Base-by-base conservation (phyloP, 2,329 filamentous ascomycete genomes). In the Neospermospora avenae region DNA sequence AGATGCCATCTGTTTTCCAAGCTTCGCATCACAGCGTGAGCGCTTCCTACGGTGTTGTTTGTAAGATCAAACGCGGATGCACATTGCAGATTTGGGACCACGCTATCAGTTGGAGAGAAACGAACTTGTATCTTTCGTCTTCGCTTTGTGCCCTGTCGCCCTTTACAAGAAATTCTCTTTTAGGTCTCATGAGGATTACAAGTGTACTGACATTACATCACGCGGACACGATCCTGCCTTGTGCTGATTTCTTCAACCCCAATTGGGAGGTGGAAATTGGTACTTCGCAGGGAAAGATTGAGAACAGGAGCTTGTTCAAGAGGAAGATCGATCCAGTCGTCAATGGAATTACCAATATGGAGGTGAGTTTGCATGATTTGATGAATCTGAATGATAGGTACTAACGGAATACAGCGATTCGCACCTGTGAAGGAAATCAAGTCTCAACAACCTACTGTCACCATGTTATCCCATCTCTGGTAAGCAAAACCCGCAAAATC, bases 61-160 rank as follows among this genome's bases (percentile, higher is more conserved):
- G 83, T 71, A 85, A 85, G 72, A 75, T 85, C 65, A 84, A 84
- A 71, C 78, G 81, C 28, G 79, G 80, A 59, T 83, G 81, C 59
- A 84, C 81, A 0, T 77, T 85, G 44, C 82, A 84, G 64, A 84
- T 86, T 60, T 86, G 83, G 83, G 83, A 86, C 63, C 83, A 86
- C 68, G 81, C 81, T 28, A 85, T 86, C 63, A 81, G 79, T 41
- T 86, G 83, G 83, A 75, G 83, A 63, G 83, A 85, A 18, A 60
- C 57, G 39, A 63, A 68, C 59, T 24, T 70, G 55, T 65, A 63
- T 53, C 63, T 72, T 3, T 70, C 69, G n/a, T 70, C 69, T 10
- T 68, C 63, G 25, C 55, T 71, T 13, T 69, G 58, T 49, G 39
- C 58, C 24, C 22, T 67, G 35, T 24, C 65, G 11, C 70, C 70